Evolutionary conservation across 164 flowering plant genomes (phyloP), one percentile per base, ranked within the genome.

Genomic region (Piper longum): DNA sequence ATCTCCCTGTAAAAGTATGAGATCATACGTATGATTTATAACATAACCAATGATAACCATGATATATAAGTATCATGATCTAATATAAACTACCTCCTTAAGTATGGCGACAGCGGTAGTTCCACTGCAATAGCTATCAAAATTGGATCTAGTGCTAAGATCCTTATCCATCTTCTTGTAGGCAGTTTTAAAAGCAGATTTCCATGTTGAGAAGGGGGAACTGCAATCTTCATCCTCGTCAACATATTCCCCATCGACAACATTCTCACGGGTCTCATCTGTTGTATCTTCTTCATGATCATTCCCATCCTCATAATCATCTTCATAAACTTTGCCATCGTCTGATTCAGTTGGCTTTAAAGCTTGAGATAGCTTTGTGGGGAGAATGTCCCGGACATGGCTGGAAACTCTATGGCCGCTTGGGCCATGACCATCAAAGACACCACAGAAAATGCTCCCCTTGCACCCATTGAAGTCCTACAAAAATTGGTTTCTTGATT

Each of bases 351-450:
- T 54, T 12, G 60, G n/a, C 17, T 67, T 73, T 61, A 79, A 45
- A 16, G 54, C 70, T 41, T 69, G 36, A 16, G 80, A 74, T 62
- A 87, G 78, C 72, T 75, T 86, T 4, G 75, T 65, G 0, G 98
- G 98, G 16, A 89, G 66, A 13, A 56, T 56, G 44, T 92, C 91
- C 0, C 96, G 81, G 1, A 85, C 76, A 57, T 66, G 70, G 9
- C 69, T 71, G n/a, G 95, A 79, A 60, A 92, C 88, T 66, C 70
- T 80, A 72, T 92, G 96, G 54, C 96, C 95, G 0, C 64, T 66
- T 7, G 89, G 91, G 59, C 98, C 96, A 67, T 92, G 96, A 19
- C 96, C 98, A 58, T 91, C 96, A 51, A 91, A 87, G 19, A 92
- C 89, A 9, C 82, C 88, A 55, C 92, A 84, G 54, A 91, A 86